Percentiles rank a stretch among this genome's conserved stretches.
These are phyloP conservation scores for Leishmania aethiopica DNA, from an alignment of 208 protist genomes.

Conservation along the genomic window DNA sequence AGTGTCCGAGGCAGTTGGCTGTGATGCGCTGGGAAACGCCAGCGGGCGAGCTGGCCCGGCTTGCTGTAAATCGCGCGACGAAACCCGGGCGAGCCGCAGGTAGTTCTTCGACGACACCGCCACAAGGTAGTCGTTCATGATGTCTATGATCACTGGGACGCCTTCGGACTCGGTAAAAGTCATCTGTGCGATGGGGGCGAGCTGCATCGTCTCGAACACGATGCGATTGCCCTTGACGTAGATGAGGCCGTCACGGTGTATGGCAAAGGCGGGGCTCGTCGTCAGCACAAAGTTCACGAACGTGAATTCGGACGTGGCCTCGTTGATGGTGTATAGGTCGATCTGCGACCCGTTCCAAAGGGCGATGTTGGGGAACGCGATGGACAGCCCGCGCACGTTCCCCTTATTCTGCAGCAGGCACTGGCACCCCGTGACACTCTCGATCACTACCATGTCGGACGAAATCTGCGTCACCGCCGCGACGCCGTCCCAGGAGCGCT, in stretches of 20 bases:
- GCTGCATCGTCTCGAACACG: slow-evolving; percentile 80
- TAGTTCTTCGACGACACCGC: slow-evolving; percentile 80
- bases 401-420: slow-evolving; percentile 75
- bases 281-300: slow-evolving; percentile 75
- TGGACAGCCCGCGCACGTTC: slow-evolving; percentile 80
- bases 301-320: slow-evolving; percentile 70
- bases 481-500: slow-evolving; percentile 82
- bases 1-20: background rate
- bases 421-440: slow-evolving; percentile 85
- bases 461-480: slow-evolving; percentile 89
- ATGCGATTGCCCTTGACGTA: slow-evolving; percentile 84
- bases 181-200: slow-evolving; percentile 76
- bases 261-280: slow-evolving; percentile 75
- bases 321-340: slow-evolving; percentile 89
- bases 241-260: slow-evolving; percentile 86
- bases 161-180: slow-evolving; percentile 90
- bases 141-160: slow-evolving; percentile 75
- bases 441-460: slow-evolving; percentile 83
- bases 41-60: slow-evolving; percentile 75
- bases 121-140: slow-evolving; percentile 91
- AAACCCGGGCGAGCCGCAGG: slow-evolving; percentile 79
- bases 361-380: slow-evolving; percentile 85
- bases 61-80: slow-evolving; percentile 62
- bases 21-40: slow-evolving; percentile 25
- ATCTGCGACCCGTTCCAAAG: slow-evolving; percentile 91